Conservation (phyloP, 345 rosid genomes). For the Gossypium arboreum region DNA sequence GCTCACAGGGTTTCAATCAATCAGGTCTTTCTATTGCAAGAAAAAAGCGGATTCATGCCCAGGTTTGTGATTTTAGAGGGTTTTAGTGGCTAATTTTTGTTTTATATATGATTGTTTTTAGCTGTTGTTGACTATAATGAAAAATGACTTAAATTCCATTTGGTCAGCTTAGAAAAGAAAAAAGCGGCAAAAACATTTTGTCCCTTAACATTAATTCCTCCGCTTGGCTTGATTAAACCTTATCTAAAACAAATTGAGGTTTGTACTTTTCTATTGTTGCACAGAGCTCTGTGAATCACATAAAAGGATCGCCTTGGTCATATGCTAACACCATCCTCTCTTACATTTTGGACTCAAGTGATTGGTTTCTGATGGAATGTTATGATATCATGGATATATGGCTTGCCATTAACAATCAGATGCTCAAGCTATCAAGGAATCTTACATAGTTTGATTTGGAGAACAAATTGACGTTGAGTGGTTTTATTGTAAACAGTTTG, state of each 20-base stretch:
- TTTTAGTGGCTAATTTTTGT: constrained; percentile 1
- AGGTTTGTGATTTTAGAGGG: constrained; percentile 47
- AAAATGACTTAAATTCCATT: background rate
- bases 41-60: constrained; percentile 84
- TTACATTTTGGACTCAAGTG: no score
- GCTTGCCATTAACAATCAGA: background rate
- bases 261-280: background rate
- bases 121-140: background rate
- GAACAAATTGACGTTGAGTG: background rate
- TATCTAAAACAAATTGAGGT: background rate
- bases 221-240: constrained; percentile 1
- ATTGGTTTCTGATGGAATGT: background rate
- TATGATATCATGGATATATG: background rate
- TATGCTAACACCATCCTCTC: background rate
- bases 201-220: background rate
- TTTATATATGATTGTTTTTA: background rate
- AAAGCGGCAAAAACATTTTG: background rate
- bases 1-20: constrained; percentile 62
- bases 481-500: constrained; percentile 10
- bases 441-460: background rate
- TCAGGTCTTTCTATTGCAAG: constrained; percentile 65
- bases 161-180: background rate
- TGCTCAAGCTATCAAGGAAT: background rate
- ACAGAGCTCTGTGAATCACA: background rate
- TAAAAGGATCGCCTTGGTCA: background rate